These are phyloP conservation scores for Castanea sativa DNA, from an alignment of 306 rosid species.

Conservation along the genomic window DNA sequence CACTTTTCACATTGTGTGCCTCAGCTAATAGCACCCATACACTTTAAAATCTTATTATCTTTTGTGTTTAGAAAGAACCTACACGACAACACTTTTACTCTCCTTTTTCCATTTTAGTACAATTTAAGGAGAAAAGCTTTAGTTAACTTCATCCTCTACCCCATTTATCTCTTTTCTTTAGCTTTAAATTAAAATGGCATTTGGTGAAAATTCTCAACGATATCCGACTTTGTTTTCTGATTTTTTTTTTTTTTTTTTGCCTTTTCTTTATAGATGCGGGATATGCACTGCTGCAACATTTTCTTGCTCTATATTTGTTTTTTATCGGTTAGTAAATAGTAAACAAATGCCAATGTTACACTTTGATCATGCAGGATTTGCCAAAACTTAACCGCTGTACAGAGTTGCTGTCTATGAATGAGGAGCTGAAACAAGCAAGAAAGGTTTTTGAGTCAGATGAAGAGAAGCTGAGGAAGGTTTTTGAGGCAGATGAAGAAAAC, in stretches of 20 bases:
- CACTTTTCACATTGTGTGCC: not conserved
- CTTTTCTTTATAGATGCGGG: not conserved
- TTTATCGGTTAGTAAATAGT: conserved; percentile 4
- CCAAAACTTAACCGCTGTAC: conserved; percentile 80
- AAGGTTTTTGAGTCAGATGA: conserved; percentile 87
- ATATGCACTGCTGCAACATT: not conserved
- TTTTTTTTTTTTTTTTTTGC: not conserved
- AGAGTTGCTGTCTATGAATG: conserved; percentile 85
- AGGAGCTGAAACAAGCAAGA: conserved; percentile 90
- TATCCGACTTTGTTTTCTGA: too few species aligned
- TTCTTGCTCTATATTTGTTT: not conserved
- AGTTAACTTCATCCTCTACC: too few species aligned
- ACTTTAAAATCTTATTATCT: not conserved
- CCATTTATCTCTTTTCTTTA: too few species aligned
- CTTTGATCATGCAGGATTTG: conserved; percentile 46
- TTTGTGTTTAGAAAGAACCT: not conserved
- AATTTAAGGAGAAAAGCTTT: too few species aligned
- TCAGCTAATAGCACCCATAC: not conserved
- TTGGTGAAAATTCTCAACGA: too few species aligned
- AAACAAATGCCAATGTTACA: conserved; percentile 2
- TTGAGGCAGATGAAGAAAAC: conserved; percentile 61
- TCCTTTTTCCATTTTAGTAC: not conserved
- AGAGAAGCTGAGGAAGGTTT: conserved; percentile 78
- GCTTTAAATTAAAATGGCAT: too few species aligned
- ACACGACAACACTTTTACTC: not conserved